A percentile compares a stretch with the other conserved stretches of the same genome.
These are phyloP conservation scores for Cladosporium sp. DNA, from an alignment of 2,329 filamentous ascomycete species.

Conservation along the genomic window DNA sequence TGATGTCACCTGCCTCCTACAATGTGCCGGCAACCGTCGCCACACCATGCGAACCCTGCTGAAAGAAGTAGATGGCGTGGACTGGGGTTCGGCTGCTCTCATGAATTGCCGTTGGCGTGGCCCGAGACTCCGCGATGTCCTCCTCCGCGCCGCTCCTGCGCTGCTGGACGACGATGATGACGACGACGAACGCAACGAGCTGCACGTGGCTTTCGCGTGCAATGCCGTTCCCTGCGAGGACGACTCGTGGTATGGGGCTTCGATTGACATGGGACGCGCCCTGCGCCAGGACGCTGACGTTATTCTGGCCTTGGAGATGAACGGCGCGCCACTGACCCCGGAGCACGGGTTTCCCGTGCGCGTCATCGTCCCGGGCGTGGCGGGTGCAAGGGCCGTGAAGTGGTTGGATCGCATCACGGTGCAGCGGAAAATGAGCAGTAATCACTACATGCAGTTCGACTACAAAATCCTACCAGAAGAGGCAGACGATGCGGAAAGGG, in stretches of 20 bases:
- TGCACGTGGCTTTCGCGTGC: conserved; percentile 55
- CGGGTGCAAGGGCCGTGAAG: conserved; percentile 61
- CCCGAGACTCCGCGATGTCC: conserved; percentile 50
- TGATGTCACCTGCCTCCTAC: conserved; percentile 52
- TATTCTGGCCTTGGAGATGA: conserved; percentile 68
- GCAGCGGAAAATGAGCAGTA: conserved; percentile 48
- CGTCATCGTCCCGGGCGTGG: conserved; percentile 58
- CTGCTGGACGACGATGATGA: conserved; percentile 27
- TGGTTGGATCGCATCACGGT: conserved; percentile 59
- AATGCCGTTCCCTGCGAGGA: conserved; percentile 51
- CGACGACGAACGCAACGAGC: conserved; percentile 24
- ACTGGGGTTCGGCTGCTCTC: conserved; percentile 58
- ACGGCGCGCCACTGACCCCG: conserved; percentile 57
- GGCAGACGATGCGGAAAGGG: conserved; percentile 44
- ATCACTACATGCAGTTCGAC: conserved; percentile 59
- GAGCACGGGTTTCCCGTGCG: conserved; percentile 65
- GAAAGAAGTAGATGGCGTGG: conserved; percentile 56
- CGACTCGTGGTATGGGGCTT: conserved; percentile 56
- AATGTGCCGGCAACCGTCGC: conserved; percentile 58
- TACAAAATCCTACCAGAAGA: conserved; percentile 56
- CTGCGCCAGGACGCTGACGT: conserved; percentile 55
- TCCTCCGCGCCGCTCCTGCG: conserved; percentile 43
- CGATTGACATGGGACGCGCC: conserved; percentile 55
- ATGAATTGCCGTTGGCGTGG: conserved; percentile 59
- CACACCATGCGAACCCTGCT: conserved; percentile 58